Base-by-base conservation (phyloP, 768 basidiomycete genomes). In the Tulasnella sp. region DNA sequence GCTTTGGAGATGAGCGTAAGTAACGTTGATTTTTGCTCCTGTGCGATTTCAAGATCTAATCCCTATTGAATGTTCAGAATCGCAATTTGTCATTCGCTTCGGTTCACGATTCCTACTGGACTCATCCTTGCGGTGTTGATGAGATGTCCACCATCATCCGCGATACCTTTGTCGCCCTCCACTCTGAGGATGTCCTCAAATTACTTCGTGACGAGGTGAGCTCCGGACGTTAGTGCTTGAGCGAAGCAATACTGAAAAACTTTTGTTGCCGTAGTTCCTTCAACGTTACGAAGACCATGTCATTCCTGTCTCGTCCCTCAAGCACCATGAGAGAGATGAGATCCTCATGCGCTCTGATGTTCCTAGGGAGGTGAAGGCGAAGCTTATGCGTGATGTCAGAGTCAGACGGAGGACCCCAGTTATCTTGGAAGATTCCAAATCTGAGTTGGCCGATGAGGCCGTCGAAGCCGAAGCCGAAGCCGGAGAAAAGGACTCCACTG, bases 21-120 rank as follows among this genome's bases (percentile, higher is more conserved):
- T 27, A 5, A n/a, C 6, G 15, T 25, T 52, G 29, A 5, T 32
- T 27, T 25, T n/a, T 5, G 20, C 27, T 28, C 16, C 4, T 27
- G 2, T 32, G 13, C 15, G 24, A 3, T 13, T 45, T 10, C 32
- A n/a, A n/a, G n/a, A n/a, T n/a, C 27, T 51, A n/a, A 51, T 8
- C 22, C 13, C 27, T 19, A n/a, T 32, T 19, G 35, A 10, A 8
- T 47, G 15, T 33, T 2, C 28, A 90, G 85, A 75, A 79, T 10
- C 76, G 75, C 60, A 72, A 70, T 32, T 61, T 99, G 57, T 80
- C 81, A 0, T 98, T 96, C 64, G 92, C 93, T 0, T 86, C 90
- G 0, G 95, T 99, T 9, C 95, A 99, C 62, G 95, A 99, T 62
- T 98, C 95, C 0, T 99, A 96, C 67, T 99, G 95, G 95, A 96